Percentiles rank a stretch among this genome's conserved stretches.
Conservation (phyloP, 2,329 filamentous ascomycete species). For the Diaporthe sp. region DNA sequence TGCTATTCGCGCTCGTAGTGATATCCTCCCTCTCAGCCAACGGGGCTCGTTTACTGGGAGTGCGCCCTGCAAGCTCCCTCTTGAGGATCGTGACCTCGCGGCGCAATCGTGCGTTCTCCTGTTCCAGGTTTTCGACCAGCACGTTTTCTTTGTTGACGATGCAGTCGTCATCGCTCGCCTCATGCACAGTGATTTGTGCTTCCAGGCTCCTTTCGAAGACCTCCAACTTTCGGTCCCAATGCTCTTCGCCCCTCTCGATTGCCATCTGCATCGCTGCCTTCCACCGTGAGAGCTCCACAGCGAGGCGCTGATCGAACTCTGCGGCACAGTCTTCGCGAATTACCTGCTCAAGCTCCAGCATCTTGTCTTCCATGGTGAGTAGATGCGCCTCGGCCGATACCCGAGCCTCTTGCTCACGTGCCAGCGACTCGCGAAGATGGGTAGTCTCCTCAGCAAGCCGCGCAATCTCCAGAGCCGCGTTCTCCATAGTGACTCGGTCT, state of each 20-base stretch:
- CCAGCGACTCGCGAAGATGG: constrained; percentile 76
- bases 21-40: constrained; percentile 69
- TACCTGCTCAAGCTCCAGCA: constrained; percentile 81
- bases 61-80: constrained; percentile 74
- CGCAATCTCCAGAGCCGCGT: constrained; percentile 84
- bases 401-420: constrained; percentile 78
- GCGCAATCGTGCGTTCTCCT: constrained; percentile 79
- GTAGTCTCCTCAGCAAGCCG: constrained; percentile 85
- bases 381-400: constrained; percentile 81
- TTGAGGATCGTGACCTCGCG: constrained; percentile 75
- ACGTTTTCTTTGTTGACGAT: constrained; percentile 72
- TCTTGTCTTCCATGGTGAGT: constrained; percentile 75
- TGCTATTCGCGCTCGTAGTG: constrained; percentile 39
- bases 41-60: constrained; percentile 72
- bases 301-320: constrained; percentile 86
- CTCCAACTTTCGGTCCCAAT: constrained; percentile 86
- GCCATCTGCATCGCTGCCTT: constrained; percentile 84
- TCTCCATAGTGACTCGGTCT: constrained; percentile 82
- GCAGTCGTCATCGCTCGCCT: constrained; percentile 59
- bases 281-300: constrained; percentile 84
- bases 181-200: constrained; percentile 63
- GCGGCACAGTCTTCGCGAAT: constrained; percentile 90
- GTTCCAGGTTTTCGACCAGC: constrained; percentile 73
- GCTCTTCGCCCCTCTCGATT: constrained; percentile 83
- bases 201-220: constrained; percentile 66